Evolutionary conservation across 2,329 filamentous ascomycete genomes (phyloP).

Genomic region (Diplodia intermedia): DNA sequence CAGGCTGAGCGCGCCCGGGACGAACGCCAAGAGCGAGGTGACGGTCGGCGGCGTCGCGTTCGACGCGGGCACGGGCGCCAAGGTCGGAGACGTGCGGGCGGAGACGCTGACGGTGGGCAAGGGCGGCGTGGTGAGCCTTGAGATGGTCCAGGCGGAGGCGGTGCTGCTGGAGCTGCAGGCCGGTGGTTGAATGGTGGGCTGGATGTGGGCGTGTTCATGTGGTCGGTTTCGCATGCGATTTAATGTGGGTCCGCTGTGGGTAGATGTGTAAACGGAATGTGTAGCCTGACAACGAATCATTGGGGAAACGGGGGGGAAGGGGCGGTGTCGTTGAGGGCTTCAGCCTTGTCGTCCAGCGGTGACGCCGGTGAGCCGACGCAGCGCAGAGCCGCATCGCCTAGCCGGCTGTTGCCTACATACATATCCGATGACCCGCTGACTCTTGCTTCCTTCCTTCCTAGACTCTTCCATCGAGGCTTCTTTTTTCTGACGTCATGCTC

Average conservation of each 20-base stretch:
- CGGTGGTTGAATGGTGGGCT: background rate
- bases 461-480: background rate
- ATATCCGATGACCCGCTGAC: background rate
- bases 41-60: slow-evolving; percentile 17
- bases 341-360: no score
- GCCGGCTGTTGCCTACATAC: background rate
- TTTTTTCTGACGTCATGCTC: background rate
- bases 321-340: no score
- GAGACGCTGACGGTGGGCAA: slow-evolving; percentile 12
- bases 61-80: slow-evolving; percentile 13
- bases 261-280: background rate
- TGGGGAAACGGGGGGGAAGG: no score
- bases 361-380: no score
- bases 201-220: background rate
- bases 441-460: background rate
- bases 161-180: slow-evolving; percentile 22
- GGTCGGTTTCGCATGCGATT: background rate
- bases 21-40: slow-evolving; percentile 30
- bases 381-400: no score
- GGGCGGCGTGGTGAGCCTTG: slow-evolving; percentile 17
- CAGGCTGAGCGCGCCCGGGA: slow-evolving; percentile 25
- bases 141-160: slow-evolving; percentile 28
- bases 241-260: background rate
- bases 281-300: no score
- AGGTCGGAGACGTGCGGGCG: slow-evolving; percentile 13